phyloP scores from a whole-genome alignment of 139 green algal species.

The Picochlorum sp. region DNA sequence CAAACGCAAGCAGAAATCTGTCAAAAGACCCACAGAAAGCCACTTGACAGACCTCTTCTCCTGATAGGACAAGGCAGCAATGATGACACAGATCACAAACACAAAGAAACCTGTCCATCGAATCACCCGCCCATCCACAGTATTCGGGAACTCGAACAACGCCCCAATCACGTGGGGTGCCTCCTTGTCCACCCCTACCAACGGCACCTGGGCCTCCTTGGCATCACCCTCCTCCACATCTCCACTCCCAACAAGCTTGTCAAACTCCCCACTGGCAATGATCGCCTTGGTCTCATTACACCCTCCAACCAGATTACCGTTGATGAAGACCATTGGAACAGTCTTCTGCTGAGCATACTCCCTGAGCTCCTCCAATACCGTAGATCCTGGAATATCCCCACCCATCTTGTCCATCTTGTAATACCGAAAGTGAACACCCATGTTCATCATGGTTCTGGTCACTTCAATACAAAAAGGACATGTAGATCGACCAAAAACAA shows the following conservation, averaged over 20 bases:
- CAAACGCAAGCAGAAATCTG: conserved; percentile 29
- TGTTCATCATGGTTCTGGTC: neutral
- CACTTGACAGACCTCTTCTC: conserved; percentile 13
- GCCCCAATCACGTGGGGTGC: conserved; percentile 14
- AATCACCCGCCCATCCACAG: conserved; percentile 25
- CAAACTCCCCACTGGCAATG: conserved; percentile 22
- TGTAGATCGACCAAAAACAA: conserved; percentile 24
- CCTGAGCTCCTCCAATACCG: conserved; percentile 28
- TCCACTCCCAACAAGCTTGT: conserved; percentile 12
- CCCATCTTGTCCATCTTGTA: conserved; percentile 22
- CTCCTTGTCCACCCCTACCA: conserved; percentile 16
- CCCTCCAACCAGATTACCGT: conserved; percentile 27
- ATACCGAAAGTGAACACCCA: conserved; percentile 5
- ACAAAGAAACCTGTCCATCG: conserved; percentile 26
- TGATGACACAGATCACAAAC: conserved; percentile 25
- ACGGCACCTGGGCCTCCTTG: neutral
- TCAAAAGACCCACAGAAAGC: conserved; percentile 22
- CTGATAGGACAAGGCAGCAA: conserved; percentile 23
- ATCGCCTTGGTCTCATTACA: conserved; percentile 38
- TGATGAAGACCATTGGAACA: conserved; percentile 36
- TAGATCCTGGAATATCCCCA: neutral
- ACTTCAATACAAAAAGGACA: conserved; percentile 38
- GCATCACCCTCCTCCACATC: neutral
- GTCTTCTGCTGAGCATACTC: conserved; percentile 28
- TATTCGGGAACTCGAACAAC: conserved; percentile 39